These are phyloP conservation scores for Bassia scoparia DNA, from an alignment of 148 eudicot species.

Conservation along the genomic window DNA sequence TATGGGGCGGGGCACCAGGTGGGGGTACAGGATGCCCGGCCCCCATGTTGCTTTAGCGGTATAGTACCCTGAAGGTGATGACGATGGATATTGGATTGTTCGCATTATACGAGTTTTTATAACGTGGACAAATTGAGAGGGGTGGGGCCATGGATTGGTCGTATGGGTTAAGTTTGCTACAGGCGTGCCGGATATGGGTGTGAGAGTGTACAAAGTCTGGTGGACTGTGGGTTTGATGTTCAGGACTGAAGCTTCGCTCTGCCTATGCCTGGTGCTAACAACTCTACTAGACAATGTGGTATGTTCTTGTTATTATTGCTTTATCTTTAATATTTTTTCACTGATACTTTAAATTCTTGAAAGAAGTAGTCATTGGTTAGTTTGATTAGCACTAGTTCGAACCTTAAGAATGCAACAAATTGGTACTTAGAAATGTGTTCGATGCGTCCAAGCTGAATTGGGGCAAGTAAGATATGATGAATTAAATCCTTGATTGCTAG, in stretches of 20 bases:
- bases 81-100: constrained; percentile 77
- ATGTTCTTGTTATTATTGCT: constrained; percentile 10
- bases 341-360: background rate
- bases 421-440: too few relatives aligned
- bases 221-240: constrained; percentile 84
- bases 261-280: constrained; percentile 57
- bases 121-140: constrained; percentile 50
- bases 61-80: constrained; percentile 74
- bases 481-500: too few relatives aligned
- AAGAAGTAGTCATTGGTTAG: too few relatives aligned
- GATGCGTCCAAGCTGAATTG: too few relatives aligned
- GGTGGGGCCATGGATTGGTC: constrained; percentile 66
- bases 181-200: constrained; percentile 85
- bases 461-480: too few relatives aligned
- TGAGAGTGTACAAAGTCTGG: constrained; percentile 60
- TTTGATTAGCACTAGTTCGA: too few relatives aligned
- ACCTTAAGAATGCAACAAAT: too few relatives aligned
- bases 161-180: constrained; percentile 73
- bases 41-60: constrained; percentile 85
- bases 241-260: constrained; percentile 60
- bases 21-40: constrained; percentile 21
- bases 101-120: constrained; percentile 75
- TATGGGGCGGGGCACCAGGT: background rate
- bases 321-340: background rate
- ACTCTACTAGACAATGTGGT: constrained; percentile 88